phyloP scores from a whole-genome alignment of 495 filamentous ascomycete species.

The Penicillium crystallinum region DNA sequence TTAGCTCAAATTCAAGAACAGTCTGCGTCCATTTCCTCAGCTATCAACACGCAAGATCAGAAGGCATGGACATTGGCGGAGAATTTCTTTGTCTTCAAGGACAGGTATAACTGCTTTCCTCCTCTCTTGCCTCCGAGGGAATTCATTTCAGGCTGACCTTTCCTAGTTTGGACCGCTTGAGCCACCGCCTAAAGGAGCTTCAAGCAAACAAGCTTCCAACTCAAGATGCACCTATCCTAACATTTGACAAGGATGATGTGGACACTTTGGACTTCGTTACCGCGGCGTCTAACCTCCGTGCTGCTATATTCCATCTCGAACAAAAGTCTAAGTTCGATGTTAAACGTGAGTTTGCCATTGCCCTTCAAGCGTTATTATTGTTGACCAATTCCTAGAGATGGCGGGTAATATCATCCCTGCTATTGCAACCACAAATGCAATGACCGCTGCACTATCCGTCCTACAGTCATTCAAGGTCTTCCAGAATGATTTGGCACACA shows the following conservation, averaged over 20 bases:
- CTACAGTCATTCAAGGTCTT: constrained; percentile 91
- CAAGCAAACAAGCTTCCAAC: constrained; percentile 42
- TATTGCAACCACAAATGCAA: constrained; percentile 96
- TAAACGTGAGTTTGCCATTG: constrained; percentile 54
- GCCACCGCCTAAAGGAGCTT: constrained; percentile 62
- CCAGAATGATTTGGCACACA: constrained; percentile 60
- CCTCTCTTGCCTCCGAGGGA: background rate
- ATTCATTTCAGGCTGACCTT: constrained; percentile 6
- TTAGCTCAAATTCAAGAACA: constrained; percentile 52
- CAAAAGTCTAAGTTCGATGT: constrained; percentile 89
- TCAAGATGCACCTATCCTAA: constrained; percentile 55
- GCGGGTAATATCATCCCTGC: constrained; percentile 98
- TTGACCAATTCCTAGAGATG: constrained; percentile 59
- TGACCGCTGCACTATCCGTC: constrained; percentile 89
- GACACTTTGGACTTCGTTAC: constrained; percentile 96
- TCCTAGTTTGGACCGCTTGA: constrained; percentile 64
- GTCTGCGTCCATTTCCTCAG: constrained; percentile 44
- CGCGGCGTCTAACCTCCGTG: constrained; percentile 81
- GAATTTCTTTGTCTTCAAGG: constrained; percentile 79
- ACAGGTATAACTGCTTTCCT: constrained; percentile 50
- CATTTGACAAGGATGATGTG: constrained; percentile 95
- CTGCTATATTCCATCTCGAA: constrained; percentile 80
- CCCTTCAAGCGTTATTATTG: background rate
- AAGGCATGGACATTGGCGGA: constrained; percentile 75
- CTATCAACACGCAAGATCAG: constrained; percentile 63